Evolutionary conservation across 371 early-diverging fungal species (phyloP), one percentile per base, ranked within the genome.

Genomic region (Mucor plumbeus): DNA sequence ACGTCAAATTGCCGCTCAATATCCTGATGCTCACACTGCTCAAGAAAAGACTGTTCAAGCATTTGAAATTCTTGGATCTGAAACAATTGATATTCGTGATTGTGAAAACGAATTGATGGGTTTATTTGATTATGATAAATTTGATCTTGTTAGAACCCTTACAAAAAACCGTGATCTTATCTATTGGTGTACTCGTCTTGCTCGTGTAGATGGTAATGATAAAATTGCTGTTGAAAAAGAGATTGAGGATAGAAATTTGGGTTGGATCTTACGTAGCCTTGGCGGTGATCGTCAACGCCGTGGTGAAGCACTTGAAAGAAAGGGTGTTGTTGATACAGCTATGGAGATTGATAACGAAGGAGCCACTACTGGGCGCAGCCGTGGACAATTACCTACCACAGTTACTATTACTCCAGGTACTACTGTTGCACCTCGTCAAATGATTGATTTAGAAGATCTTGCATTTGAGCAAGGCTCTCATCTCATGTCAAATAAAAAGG

Each of bases 401-500:
- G 74, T 79, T 15, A 77, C 78, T 2, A 70, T 78, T 11, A 79
- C 81, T 0, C 85, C 86, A 40, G 85, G 81, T 26, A 81, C 82
- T 6, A 78, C 81, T 3, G 79, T 75, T 26, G 81, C 82, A 5
- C 94, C 94, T 33, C 82, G 86, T 38, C 81, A 86, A 58, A 65
- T 83, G 38, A 60, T 98, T 31, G 96, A 97, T 75, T 75, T 99
- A 38, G 94, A 95, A 0, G 78, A 88, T 5, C 77, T 98, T 64
- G 84, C 89, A 17, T 99, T 98, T 76, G 81, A 89, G 55, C 95
- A 97, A 79, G 98, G 99, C 54, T 87, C 92, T 11, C 98, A 96
- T 67, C 80, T 97, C 55, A 97, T 97, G 97, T 93, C 98, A 33
- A 99, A 99, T 87, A 96, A 96, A 65, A 92, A 92, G 70, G 94